A percentile compares a stretch with the other conserved stretches of the same genome.
These are phyloP conservation scores for Leccinellum rugosiceps DNA, from an alignment of 768 basidiomycete genomes.

Conservation along the genomic window DNA sequence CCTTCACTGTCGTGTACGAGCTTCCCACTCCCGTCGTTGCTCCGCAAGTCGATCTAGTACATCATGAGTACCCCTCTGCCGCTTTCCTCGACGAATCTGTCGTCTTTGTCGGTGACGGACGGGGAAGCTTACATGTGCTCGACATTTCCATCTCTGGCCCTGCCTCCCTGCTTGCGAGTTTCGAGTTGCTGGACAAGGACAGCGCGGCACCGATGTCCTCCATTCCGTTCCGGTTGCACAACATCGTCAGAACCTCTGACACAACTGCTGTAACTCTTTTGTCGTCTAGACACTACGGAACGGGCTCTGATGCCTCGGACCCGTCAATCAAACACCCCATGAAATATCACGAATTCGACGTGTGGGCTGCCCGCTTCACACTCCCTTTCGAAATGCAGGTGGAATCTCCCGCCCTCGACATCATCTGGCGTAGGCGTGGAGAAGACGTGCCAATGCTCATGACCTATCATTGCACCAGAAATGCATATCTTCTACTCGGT, in stretches of 20 bases:
- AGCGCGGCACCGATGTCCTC: conserved; percentile 21
- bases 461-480: conserved; percentile 42
- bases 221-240: conserved; percentile 40
- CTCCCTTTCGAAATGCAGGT: conserved; percentile 37
- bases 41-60: conserved; percentile 36
- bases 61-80: conserved; percentile 74
- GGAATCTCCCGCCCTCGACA: conserved; percentile 40
- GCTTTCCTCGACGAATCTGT: conserved; percentile 49
- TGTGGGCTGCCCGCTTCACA: conserved; percentile 58
- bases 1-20: conserved; percentile 55
- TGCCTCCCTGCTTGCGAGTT: conserved; percentile 50
- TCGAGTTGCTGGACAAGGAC: conserved; percentile 37
- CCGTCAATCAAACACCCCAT: conserved; percentile 18
- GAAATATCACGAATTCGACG: conserved; percentile 52
- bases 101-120: conserved; percentile 65
- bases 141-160: conserved; percentile 37
- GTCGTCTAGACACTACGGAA: conserved; percentile 54
- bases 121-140: conserved; percentile 63
- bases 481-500: conserved; percentile 56
- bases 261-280: conserved; percentile 45
- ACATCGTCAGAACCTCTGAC: conserved; percentile 35
- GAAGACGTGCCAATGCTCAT: conserved; percentile 65
- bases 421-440: conserved; percentile 70
- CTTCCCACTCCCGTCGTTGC: conserved; percentile 53
- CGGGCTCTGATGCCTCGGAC: conserved; percentile 17